Conservation (phyloP, 352 stramenopile species). For the Blastocystis sp. region DNA sequence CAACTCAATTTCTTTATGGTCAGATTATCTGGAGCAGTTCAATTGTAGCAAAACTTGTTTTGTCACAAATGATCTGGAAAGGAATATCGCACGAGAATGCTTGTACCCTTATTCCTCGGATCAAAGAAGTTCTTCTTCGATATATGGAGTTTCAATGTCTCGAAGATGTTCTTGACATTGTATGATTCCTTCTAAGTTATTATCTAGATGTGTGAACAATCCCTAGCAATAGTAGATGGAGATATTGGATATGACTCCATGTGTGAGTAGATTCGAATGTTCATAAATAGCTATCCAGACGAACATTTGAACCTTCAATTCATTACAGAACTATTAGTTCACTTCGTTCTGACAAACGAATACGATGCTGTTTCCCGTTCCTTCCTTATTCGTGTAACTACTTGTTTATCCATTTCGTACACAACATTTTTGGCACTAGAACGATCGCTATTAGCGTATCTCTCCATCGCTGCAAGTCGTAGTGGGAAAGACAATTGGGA, state of each 20-base stretch:
- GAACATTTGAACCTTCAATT: not conserved
- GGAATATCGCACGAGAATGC: not conserved
- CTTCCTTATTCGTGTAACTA: not conserved
- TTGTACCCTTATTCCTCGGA: not conserved
- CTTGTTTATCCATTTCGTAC: not conserved
- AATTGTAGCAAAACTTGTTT: not conserved
- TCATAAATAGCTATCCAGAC: not conserved
- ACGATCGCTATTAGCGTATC: not conserved
- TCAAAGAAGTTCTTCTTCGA: not conserved
- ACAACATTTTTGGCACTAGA: not conserved
- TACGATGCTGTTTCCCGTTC: conserved; percentile 9
- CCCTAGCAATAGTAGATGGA: not conserved
- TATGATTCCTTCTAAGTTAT: not conserved
- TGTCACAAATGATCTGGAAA: not conserved
- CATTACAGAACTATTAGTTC: not conserved
- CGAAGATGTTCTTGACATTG: not conserved
- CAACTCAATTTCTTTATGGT: not conserved
- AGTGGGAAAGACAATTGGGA: not conserved
- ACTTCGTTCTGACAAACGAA: not conserved
- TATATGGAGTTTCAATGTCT: not conserved
- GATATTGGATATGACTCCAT: not conserved
- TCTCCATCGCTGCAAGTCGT: not conserved
- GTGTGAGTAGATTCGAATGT: not conserved
- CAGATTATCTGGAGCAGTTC: not conserved
- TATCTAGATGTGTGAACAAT: not conserved